phyloP scores from a whole-genome alignment of 345 rosid species.

The Boechera stricta region DNA sequence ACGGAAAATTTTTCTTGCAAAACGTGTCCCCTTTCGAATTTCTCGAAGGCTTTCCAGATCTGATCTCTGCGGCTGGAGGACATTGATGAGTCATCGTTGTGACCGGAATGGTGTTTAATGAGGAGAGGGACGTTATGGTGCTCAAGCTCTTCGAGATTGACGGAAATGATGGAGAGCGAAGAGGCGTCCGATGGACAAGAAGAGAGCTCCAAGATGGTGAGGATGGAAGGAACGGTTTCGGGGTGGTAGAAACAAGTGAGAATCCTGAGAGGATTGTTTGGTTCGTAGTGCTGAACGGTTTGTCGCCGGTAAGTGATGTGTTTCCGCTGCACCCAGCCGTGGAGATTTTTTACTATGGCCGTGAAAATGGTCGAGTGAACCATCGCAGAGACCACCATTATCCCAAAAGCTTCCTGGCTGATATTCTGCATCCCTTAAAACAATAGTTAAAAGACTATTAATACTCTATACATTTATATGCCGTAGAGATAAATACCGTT shows the following conservation, averaged over 20 bases:
- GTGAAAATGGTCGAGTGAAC: constrained; percentile 36
- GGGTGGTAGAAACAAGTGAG: constrained; percentile 46
- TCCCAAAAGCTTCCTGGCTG: constrained; percentile 36
- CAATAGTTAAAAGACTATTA: not conserved
- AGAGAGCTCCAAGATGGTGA: constrained; percentile 43
- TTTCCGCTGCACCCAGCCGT: constrained; percentile 45
- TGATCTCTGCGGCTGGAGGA: constrained; percentile 23
- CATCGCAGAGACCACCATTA: constrained; percentile 38
- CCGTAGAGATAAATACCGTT: not conserved
- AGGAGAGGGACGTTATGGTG: constrained; percentile 28
- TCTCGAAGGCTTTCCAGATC: constrained; percentile 30
- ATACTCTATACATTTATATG: too few species aligned
- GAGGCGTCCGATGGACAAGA: constrained; percentile 33
- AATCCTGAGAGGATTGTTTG: constrained; percentile 33
- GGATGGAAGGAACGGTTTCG: constrained; percentile 38
- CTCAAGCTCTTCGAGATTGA: constrained; percentile 44
- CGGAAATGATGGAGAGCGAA: constrained; percentile 35
- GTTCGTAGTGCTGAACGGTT: constrained; percentile 36
- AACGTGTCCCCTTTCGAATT: not conserved
- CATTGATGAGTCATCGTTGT: not conserved
- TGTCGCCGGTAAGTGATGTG: constrained; percentile 37
- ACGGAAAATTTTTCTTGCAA: constrained; percentile 1
- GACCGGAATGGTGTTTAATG: constrained; percentile 16
- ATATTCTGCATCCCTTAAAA: constrained; percentile 30
- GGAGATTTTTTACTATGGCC: constrained; percentile 31